A percentile compares a stretch with the other conserved stretches of the same genome.
Evolutionary conservation across 73 alveolate genomes (phyloP).

Genomic region (Blepharisma stoltei): DNA sequence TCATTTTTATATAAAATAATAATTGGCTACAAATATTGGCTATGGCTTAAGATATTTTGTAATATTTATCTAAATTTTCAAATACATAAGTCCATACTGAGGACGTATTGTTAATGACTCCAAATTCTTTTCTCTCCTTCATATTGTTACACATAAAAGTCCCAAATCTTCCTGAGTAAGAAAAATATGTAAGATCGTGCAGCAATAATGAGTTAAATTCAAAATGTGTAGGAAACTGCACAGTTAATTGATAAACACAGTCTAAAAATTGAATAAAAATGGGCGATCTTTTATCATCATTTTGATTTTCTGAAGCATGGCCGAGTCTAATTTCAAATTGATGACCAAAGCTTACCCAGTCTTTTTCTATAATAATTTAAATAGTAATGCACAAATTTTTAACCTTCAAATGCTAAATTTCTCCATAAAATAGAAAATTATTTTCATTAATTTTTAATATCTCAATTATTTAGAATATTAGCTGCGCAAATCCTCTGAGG

Average conservation of each 20-base stretch:
- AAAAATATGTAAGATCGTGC: conserved; percentile 59
- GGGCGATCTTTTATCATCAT: conserved; percentile 82
- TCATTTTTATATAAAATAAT: too few relatives aligned
- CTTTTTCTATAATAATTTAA: too few relatives aligned
- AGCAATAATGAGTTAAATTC: conserved; percentile 71
- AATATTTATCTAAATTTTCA: conserved; percentile 18
- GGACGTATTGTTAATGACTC: neutral
- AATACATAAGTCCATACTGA: conserved; percentile 24
- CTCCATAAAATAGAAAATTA: too few relatives aligned
- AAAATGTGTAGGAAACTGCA: conserved; percentile 72
- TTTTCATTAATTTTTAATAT: too few relatives aligned
- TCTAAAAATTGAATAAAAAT: conserved; percentile 83
- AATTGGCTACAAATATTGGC: too few relatives aligned
- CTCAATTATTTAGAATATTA: too few relatives aligned
- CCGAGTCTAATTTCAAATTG: conserved; percentile 86
- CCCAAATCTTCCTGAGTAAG: conserved; percentile 76
- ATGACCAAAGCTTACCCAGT: conserved; percentile 92
- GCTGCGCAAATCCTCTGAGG: conserved; percentile 76
- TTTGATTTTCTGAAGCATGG: conserved; percentile 38
- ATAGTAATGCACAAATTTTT: too few relatives aligned
- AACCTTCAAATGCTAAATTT: too few relatives aligned
- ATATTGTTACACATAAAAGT: conserved; percentile 81
- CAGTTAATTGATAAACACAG: conserved; percentile 70
- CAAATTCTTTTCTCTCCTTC: conserved; percentile 50
- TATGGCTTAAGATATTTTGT: too few relatives aligned